Evolutionary conservation across 1,139 yeast species (phyloP), one percentile per base, ranked within the genome.

Genomic region (Tardiomyces blankii): DNA sequence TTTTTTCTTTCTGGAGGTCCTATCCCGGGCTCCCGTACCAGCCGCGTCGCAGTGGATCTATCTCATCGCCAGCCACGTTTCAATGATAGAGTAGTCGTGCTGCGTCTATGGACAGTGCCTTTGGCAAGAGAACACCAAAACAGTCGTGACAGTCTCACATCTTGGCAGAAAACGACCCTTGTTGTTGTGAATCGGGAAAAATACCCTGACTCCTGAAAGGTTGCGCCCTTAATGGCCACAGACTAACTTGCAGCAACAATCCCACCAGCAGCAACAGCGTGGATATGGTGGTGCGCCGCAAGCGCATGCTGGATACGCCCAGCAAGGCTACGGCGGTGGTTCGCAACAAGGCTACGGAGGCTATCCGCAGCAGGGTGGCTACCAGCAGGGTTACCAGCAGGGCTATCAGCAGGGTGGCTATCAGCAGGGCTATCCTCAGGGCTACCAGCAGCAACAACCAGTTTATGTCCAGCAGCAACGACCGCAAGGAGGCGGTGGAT

Each of bases 391-490:
- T 25, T 43, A 46, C 32, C 60, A 53, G 44, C 66, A 59, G 51
- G n/a, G n/a, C n/a, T n/a, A n/a, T n/a, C n/a, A n/a, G n/a, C n/a
- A n/a, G 30, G 51, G 21, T 11, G 19, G 19, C 30, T 39, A 39
- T 27, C 25, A 48, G n/a, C 52, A 49, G 12, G 51, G 44, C 11
- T 49, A 45, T 38, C 48, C 46, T 28, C 46, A 47, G 40, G 49
- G 49, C 30, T 43, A 46, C 32, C 60, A 53, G 44, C 66, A 59
- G 51, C 62, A 58, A 49, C 62, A 58, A 52, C 62, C 61, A 11
- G 60, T 58, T n/a, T 57, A 58, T 42, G 62, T 58, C 9, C 63
- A 57, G 48, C 59, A 50, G 44, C 55, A 53, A 44, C 56, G 49
- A 43, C 54, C 48, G n/a, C 51, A 47, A 32, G 43, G 48, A 8